Conservation (phyloP, 139 green algal species). For the Haematococcus sp. region DNA sequence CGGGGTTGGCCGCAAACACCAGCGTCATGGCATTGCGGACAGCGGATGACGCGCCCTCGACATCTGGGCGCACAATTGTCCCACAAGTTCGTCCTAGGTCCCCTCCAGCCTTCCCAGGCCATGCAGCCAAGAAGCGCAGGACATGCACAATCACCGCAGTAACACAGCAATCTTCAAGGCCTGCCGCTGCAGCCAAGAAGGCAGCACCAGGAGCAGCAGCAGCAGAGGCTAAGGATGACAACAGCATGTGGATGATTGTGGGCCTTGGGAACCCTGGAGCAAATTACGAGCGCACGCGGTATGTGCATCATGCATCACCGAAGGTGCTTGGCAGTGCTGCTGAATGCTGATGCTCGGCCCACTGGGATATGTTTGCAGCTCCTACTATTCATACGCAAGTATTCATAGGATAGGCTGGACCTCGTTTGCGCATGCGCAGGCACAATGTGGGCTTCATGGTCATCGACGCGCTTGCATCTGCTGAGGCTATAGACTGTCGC, state of each 20-base stretch:
- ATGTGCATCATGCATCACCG: background rate
- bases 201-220: no score
- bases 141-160: no score
- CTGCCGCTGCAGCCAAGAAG: no score
- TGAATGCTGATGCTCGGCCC: background rate
- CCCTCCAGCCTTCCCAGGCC: no score
- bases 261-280: slow-evolving; percentile 25
- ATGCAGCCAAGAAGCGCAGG: no score
- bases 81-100: no score
- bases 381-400: background rate
- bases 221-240: no score
- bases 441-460: slow-evolving; percentile 76
- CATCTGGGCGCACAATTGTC: no score
- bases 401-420: background rate
- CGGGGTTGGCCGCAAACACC: no score
- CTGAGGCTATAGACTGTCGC: slow-evolving; percentile 56
- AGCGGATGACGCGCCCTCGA: no score
- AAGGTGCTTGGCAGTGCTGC: background rate
- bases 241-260: slow-evolving; percentile 23
- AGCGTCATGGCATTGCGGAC: no score
- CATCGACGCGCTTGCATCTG: slow-evolving; percentile 67
- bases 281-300: slow-evolving; percentile 26
- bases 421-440: background rate
- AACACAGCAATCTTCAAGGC: no score
- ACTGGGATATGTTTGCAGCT: background rate